Evolutionary conservation across 1,139 yeast species (phyloP).

Genomic region (Yamadazyma siamensis): DNA sequence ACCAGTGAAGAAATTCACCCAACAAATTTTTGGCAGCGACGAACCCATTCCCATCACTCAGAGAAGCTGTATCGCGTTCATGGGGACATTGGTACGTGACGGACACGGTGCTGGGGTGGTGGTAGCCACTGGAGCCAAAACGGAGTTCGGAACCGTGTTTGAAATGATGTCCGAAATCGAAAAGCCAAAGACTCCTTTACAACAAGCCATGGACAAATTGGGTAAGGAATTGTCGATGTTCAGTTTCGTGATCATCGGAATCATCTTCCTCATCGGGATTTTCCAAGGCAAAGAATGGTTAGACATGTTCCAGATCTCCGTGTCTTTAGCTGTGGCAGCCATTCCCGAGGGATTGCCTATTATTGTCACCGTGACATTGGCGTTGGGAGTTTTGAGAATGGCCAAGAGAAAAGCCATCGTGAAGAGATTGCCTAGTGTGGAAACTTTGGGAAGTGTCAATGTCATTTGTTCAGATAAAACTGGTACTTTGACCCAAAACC

Average conservation of each 20-base stretch:
- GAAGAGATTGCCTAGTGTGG: slow-evolving; percentile 89
- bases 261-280: slow-evolving; percentile 82
- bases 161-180: slow-evolving; percentile 93
- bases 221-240: slow-evolving; percentile 84
- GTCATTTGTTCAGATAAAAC: slow-evolving; percentile 95
- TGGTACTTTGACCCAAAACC: slow-evolving; percentile 91
- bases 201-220: slow-evolving; percentile 87
- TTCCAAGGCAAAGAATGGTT: slow-evolving; percentile 90
- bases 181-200: slow-evolving; percentile 94
- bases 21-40: slow-evolving; percentile 25
- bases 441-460: slow-evolving; percentile 91
- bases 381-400: slow-evolving; percentile 93
- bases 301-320: slow-evolving; percentile 96
- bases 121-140: slow-evolving; percentile 81
- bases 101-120: slow-evolving; percentile 93
- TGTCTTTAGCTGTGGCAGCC: slow-evolving; percentile 95
- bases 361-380: slow-evolving; percentile 93
- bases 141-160: slow-evolving; percentile 87
- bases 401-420: slow-evolving; percentile 91
- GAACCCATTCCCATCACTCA: slow-evolving; percentile 51
- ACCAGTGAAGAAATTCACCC: slow-evolving; percentile 65
- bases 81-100: slow-evolving; percentile 95
- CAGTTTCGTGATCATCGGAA: slow-evolving; percentile 81
- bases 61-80: slow-evolving; percentile 75
- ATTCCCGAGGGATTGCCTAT: slow-evolving; percentile 97